A percentile compares a stretch with the other conserved stretches of the same genome.
Evolutionary conservation across 108 stramenopile species (phyloP).

Genomic region (Epipyxis sp.): DNA sequence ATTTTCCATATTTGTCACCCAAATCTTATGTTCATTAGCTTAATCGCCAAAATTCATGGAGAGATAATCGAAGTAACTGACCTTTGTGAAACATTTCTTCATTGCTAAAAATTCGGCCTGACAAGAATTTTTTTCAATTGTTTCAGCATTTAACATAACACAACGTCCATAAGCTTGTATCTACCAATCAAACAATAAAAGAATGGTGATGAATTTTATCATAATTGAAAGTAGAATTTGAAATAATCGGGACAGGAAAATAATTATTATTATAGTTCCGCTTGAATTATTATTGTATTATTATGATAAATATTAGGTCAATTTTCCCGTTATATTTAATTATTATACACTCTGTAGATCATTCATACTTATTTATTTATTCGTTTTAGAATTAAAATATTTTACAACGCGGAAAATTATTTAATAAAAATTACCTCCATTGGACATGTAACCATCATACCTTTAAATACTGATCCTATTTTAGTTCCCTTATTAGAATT

Average conservation of each 20-base stretch:
- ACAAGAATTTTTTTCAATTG: not conserved
- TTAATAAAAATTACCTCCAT: not conserved
- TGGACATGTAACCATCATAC: not conserved
- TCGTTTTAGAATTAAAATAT: too few species aligned
- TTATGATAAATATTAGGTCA: too few species aligned
- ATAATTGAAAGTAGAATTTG: not conserved
- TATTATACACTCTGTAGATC: not conserved
- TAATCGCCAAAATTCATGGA: too few species aligned
- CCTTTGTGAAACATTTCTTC: slow-evolving; percentile 5
- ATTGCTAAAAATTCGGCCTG: not conserved
- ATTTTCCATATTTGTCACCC: not conserved
- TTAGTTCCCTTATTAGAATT: too few species aligned
- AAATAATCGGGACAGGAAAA: not conserved
- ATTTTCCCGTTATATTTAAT: too few species aligned
- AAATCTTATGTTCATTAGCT: too few species aligned
- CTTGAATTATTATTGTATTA: too few species aligned
- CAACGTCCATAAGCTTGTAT: not conserved
- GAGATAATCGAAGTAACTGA: not conserved
- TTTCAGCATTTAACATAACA: not conserved
- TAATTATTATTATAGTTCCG: too few species aligned
- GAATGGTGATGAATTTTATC: not conserved
- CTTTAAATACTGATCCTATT: not conserved
- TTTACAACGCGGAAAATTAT: too few species aligned
- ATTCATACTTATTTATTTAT: too few species aligned
- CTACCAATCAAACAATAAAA: not conserved